phyloP scores from a whole-genome alignment of 495 filamentous ascomycete species.

The Penicillium coprophilum region DNA sequence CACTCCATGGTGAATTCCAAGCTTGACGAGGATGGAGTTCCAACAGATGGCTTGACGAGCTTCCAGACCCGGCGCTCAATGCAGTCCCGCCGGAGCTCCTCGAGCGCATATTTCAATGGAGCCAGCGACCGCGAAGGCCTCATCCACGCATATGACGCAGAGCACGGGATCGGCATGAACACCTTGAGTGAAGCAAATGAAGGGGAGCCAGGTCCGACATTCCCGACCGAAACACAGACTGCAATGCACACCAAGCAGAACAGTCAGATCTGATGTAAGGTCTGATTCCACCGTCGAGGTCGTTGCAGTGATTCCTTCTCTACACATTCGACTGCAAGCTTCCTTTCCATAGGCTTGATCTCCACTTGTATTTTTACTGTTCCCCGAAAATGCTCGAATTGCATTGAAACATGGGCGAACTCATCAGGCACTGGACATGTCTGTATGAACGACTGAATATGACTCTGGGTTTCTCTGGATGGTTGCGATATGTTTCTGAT shows the following conservation, averaged over 20 bases:
- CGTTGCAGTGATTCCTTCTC: constrained; percentile 17
- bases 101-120: constrained; percentile 55
- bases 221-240: constrained; percentile 31
- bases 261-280: constrained; percentile 31
- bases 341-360: constrained; percentile 12
- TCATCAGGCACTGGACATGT: constrained; percentile 37
- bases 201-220: constrained; percentile 48
- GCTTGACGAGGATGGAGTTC: constrained; percentile 68
- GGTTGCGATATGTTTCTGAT: constrained; percentile 23
- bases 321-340: constrained; percentile 2
- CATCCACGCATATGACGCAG: constrained; percentile 79
- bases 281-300: constrained; percentile 14
- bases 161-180: constrained; percentile 62
- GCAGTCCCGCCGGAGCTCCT: constrained; percentile 77
- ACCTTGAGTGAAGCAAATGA: constrained; percentile 74
- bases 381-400: constrained; percentile 32
- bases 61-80: constrained; percentile 87
- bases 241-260: constrained; percentile 41
- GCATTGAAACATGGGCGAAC: constrained; percentile 22
- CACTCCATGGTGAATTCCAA: constrained; percentile 63
- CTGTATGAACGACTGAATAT: constrained; percentile 43
- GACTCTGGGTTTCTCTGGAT: constrained; percentile 28
- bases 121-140: constrained; percentile 69
- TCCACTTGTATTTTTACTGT: constrained; percentile 40
- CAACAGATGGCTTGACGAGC: constrained; percentile 87